Percentiles rank a stretch among this genome's conserved stretches.
Conservation (phyloP, 352 stramenopile genomes). For the Pythium dissotocum region DNA sequence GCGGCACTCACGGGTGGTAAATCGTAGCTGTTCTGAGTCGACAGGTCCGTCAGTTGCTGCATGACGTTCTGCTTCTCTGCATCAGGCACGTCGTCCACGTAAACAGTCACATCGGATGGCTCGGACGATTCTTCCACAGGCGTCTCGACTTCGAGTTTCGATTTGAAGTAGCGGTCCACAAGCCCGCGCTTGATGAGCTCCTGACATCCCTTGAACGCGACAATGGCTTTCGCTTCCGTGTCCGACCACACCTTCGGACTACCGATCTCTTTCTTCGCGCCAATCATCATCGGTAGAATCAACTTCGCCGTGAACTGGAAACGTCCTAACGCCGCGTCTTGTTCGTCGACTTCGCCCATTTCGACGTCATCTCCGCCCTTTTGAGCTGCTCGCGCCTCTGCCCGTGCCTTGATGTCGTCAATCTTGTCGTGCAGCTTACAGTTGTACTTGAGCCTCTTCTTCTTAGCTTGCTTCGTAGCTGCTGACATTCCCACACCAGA, state of each 20-base stretch:
- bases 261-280: slow-evolving; percentile 63
- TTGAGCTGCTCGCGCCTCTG: slow-evolving; percentile 24
- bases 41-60: slow-evolving; percentile 53
- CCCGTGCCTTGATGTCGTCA: slow-evolving; percentile 54
- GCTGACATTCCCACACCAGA: slow-evolving; percentile 40
- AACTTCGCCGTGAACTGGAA: slow-evolving; percentile 73
- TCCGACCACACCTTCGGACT: slow-evolving; percentile 65
- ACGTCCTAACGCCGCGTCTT: slow-evolving; percentile 20
- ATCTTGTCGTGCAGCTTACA: slow-evolving; percentile 79
- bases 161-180: slow-evolving; percentile 72
- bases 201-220: slow-evolving; percentile 79
- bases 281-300: slow-evolving; percentile 52
- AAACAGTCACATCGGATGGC: slow-evolving; percentile 12
- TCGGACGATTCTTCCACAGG: not conserved
- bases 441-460: slow-evolving; percentile 83
- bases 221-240: slow-evolving; percentile 75
- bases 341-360: slow-evolving; percentile 26
- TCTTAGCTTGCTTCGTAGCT: slow-evolving; percentile 58
- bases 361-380: slow-evolving; percentile 21
- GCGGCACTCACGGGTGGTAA: slow-evolving; percentile 73
- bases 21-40: slow-evolving; percentile 84
- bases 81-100: slow-evolving; percentile 22
- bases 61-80: not conserved
- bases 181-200: slow-evolving; percentile 69
- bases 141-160: slow-evolving; percentile 62